A percentile compares a stretch with the other conserved stretches of the same genome.
phyloP scores from a whole-genome alignment of 108 stramenopile species.

The Discostella stelligeroides region DNA sequence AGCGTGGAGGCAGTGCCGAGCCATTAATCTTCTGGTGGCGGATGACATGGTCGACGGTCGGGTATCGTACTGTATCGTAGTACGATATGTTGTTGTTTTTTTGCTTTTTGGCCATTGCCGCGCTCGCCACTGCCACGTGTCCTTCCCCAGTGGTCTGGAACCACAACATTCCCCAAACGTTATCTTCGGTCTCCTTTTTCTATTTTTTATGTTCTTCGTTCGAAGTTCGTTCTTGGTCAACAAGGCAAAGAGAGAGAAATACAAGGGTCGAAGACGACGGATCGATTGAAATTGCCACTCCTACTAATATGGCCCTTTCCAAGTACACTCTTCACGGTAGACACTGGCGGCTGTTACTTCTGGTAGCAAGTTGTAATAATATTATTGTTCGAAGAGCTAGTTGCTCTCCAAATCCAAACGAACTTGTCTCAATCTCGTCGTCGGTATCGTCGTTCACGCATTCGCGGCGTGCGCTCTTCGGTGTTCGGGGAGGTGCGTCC shows the following conservation, averaged over 20 bases:
- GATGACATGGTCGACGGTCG: background rate
- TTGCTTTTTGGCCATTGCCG: no score
- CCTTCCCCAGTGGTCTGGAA: no score
- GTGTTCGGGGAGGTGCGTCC: constrained; percentile 43
- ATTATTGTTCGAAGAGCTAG: constrained; percentile 11
- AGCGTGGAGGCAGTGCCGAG: constrained; percentile 3
- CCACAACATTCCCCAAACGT: no score
- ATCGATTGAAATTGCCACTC: background rate
- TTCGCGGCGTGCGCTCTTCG: constrained; percentile 18
- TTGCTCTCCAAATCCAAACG: constrained; percentile 13
- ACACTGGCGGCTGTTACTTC: background rate
- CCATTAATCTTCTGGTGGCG: background rate
- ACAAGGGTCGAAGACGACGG: no score
- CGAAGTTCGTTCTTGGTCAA: no score
- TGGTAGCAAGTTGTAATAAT: background rate
- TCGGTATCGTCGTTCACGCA: constrained; percentile 2
- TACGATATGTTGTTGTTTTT: no score
- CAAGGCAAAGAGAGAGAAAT: no score
- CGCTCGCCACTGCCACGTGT: no score
- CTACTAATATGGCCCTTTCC: background rate
- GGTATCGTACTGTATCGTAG: no score
- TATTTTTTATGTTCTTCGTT: no score
- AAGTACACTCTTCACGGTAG: background rate
- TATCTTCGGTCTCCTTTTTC: no score
- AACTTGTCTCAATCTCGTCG: constrained; percentile 2